Evolutionary conservation across 352 stramenopile species (phyloP).

Genomic region (Pythium sukuiense): DNA sequence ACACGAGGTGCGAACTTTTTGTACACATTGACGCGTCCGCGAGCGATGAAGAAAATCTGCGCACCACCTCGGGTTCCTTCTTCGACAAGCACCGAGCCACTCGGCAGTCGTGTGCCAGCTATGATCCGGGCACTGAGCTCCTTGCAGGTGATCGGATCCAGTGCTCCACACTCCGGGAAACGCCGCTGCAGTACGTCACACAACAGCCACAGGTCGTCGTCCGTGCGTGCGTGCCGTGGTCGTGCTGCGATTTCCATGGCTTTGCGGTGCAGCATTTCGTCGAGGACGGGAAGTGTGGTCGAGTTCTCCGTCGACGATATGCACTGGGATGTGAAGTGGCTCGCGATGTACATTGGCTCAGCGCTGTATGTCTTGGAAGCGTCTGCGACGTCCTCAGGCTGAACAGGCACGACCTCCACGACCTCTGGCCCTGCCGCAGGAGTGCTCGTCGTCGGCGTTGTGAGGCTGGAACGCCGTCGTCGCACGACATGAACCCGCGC

Average conservation of each 20-base stretch:
- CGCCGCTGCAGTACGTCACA: slow-evolving; percentile 43
- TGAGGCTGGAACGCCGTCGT: slow-evolving; percentile 1
- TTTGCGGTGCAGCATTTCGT: slow-evolving; percentile 22
- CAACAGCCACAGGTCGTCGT: slow-evolving; percentile 43
- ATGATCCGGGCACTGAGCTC: slow-evolving; percentile 37
- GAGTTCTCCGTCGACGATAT: not conserved
- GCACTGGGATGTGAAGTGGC: slow-evolving; percentile 9
- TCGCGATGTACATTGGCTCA: slow-evolving; percentile 13
- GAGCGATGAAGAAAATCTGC: slow-evolving; percentile 33
- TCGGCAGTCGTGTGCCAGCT: slow-evolving; percentile 23
- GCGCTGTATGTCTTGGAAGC: slow-evolving; percentile 8
- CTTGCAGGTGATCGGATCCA: slow-evolving; percentile 40
- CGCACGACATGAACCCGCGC: slow-evolving; percentile 17
- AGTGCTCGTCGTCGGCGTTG: not conserved
- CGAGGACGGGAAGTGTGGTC: slow-evolving; percentile 12
- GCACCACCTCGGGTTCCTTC: slow-evolving; percentile 15
- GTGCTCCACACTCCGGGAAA: slow-evolving; percentile 40
- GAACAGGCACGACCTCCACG: not conserved
- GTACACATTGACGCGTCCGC: slow-evolving; percentile 25
- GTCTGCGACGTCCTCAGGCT: not conserved
- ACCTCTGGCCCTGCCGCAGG: not conserved
- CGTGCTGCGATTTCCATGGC: slow-evolving; percentile 31
- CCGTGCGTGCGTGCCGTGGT: slow-evolving; percentile 23
- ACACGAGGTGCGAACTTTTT: slow-evolving; percentile 33
- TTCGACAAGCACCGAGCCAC: slow-evolving; percentile 19